phyloP scores from a whole-genome alignment of 1,139 yeast species.

The Zhuliangozyma parablackwelliae region DNA sequence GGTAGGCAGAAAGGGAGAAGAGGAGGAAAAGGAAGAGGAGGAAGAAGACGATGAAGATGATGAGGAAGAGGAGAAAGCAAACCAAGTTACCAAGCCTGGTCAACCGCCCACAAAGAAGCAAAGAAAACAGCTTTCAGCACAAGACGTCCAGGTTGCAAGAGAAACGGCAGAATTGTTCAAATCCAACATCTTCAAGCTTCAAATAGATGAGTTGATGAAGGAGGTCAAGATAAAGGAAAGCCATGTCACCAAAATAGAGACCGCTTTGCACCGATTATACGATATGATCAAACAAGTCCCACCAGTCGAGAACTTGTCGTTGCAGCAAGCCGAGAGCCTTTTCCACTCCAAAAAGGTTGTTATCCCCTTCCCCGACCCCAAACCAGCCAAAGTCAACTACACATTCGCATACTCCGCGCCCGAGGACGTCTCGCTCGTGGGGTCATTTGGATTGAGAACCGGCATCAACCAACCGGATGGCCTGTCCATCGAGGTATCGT shows the following conservation, averaged over 20 bases:
- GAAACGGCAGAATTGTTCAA: conserved; percentile 93
- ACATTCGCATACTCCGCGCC: conserved; percentile 72
- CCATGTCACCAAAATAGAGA: conserved; percentile 64
- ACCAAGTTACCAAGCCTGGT: conserved; percentile 9
- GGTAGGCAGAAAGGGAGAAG: conserved; percentile 4
- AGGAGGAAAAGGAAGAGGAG: conserved; percentile 3
- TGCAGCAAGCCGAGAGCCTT: conserved; percentile 48
- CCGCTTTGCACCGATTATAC: conserved; percentile 71
- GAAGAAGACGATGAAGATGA: conserved; percentile 11
- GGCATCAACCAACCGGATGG: conserved; percentile 51
- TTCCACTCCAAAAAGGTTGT: conserved; percentile 49
- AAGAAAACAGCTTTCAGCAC: conserved; percentile 55
- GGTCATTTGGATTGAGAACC: conserved; percentile 85
- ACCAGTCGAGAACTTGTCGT: conserved; percentile 43
- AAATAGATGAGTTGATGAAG: conserved; percentile 82
- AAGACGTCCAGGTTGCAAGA: conserved; percentile 85
- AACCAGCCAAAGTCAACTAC: conserved; percentile 67
- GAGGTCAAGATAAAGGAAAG: conserved; percentile 74
- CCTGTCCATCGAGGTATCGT: conserved; percentile 67
- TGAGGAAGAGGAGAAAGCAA: conserved; percentile 9
- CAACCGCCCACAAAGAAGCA: conserved; percentile 33
- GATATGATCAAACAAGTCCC: conserved; percentile 65
- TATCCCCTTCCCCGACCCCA: conserved; percentile 89
- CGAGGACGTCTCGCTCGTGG: conserved; percentile 70
- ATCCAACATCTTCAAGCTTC: conserved; percentile 89